These are phyloP conservation scores for Corymbia citriodora DNA, from an alignment of 441 rosid genomes.

Conservation along the genomic window DNA sequence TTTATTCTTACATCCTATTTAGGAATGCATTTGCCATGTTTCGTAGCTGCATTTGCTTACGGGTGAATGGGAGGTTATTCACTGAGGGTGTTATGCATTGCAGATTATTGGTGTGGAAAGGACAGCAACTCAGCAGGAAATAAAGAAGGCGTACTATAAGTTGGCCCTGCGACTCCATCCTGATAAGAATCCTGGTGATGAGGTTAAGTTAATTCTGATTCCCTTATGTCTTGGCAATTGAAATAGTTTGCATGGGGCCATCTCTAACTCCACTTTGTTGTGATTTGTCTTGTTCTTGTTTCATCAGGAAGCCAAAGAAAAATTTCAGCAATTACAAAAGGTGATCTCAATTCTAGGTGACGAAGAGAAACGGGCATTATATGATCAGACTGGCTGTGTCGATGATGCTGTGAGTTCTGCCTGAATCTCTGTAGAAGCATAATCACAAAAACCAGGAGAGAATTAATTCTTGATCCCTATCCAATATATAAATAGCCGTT, in stretches of 20 bases:
- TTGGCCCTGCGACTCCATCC: constrained; percentile 87
- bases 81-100: not conserved
- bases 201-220: constrained; percentile 27
- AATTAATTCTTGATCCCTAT: not conserved
- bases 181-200: constrained; percentile 89
- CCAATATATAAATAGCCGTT: not conserved
- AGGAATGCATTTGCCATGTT: not conserved
- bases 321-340: constrained; percentile 92
- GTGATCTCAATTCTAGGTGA: constrained; percentile 89
- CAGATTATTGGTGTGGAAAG: constrained; percentile 80
- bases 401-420: constrained; percentile 75
- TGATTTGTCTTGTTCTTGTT: not conserved
- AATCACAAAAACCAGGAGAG: not conserved
- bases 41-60: not conserved
- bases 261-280: not conserved
- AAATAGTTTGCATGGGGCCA: not conserved
- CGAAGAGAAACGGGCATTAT: constrained; percentile 74
- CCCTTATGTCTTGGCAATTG: not conserved
- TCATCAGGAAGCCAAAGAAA: constrained; percentile 84
- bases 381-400: constrained; percentile 88
- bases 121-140: constrained; percentile 75
- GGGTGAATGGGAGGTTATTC: not conserved
- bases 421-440: not conserved
- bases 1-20: not conserved
- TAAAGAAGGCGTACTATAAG: constrained; percentile 85